A percentile compares a stretch with the other conserved stretches of the same genome.
Evolutionary conservation across 352 stramenopile genomes (phyloP).

Genomic region (Globisporangium emineosum): DNA sequence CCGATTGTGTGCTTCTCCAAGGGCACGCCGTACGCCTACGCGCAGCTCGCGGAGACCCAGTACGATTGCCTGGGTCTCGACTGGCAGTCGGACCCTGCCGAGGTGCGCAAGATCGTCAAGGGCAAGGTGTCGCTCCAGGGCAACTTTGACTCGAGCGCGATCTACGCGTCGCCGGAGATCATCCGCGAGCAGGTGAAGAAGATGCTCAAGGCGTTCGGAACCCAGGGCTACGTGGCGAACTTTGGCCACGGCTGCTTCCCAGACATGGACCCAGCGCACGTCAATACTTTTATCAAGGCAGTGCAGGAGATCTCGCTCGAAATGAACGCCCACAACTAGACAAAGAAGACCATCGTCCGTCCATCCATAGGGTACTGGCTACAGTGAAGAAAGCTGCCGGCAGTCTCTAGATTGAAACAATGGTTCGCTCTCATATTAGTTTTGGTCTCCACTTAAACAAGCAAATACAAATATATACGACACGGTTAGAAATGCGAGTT

Average conservation of each 20-base stretch:
- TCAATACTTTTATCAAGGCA: conserved; percentile 95
- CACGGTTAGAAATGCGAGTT: not conserved
- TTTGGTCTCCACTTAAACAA: not conserved
- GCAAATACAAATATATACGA: not conserved
- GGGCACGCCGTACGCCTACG: conserved; percentile 78
- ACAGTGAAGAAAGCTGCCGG: not conserved
- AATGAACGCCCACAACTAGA: conserved; percentile 61
- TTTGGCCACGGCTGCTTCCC: conserved; percentile 96
- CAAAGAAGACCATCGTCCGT: not conserved
- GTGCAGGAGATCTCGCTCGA: conserved; percentile 94
- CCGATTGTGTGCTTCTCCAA: conserved; percentile 87
- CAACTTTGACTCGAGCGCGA: conserved; percentile 91
- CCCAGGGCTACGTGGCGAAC: conserved; percentile 96
- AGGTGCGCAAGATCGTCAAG: conserved; percentile 77
- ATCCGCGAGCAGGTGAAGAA: conserved; percentile 88
- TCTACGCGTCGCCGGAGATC: conserved; percentile 83
- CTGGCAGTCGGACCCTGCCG: conserved; percentile 91
- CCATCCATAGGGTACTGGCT: not conserved
- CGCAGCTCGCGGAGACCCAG: conserved; percentile 66
- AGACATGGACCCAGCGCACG: conserved; percentile 93
- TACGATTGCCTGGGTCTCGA: conserved; percentile 96
- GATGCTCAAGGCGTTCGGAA: conserved; percentile 94
- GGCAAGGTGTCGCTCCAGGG: conserved; percentile 84
- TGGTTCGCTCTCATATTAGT: not conserved
- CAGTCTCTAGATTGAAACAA: not conserved